phyloP scores from a whole-genome alignment of 2,329 filamentous ascomycete species.

The Talaromyces sp. region DNA sequence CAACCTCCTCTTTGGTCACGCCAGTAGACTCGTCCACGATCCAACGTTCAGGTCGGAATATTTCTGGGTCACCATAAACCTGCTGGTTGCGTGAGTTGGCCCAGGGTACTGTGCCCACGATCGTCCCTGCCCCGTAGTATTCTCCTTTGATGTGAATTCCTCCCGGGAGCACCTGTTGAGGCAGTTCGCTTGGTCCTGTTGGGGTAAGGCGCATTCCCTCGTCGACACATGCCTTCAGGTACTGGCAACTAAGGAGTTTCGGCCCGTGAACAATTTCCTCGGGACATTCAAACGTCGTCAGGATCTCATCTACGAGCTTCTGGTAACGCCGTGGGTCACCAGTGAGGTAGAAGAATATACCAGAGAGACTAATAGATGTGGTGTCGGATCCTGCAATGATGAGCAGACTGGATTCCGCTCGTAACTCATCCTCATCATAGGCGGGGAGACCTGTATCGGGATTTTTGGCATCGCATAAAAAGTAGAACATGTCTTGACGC shows the following conservation, averaged over 20 bases:
- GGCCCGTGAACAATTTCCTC: background rate
- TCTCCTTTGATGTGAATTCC: background rate
- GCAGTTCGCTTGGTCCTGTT: background rate
- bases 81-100: background rate
- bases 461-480: no score
- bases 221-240: background rate
- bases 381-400: no score
- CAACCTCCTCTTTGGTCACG: no score
- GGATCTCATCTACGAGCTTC: background rate
- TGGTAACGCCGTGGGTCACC: no score
- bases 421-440: no score
- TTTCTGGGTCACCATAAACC: background rate
- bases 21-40: slow-evolving; percentile 1
- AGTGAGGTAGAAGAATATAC: no score
- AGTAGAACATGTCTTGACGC: no score
- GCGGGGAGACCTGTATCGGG: no score
- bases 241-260: background rate
- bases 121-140: background rate
- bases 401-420: no score
- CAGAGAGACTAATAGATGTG: no score
- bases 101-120: background rate
- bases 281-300: background rate
- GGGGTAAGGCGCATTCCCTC: background rate
- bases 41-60: slow-evolving; percentile 4
- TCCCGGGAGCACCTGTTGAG: background rate